These are phyloP conservation scores for Solanum microdontum DNA, from an alignment of 257 asterid species.

Conservation along the genomic window DNA sequence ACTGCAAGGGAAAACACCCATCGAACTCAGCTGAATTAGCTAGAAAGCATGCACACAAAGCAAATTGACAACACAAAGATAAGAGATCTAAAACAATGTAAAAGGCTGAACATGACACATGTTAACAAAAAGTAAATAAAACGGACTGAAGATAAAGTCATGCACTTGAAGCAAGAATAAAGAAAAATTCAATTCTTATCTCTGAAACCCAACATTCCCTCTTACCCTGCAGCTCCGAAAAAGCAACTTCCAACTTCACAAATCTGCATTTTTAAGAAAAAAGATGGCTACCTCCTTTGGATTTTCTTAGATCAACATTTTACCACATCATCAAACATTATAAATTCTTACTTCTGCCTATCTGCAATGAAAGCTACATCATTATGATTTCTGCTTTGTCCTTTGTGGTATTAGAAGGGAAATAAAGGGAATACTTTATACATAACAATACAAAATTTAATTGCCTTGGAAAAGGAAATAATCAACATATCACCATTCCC, in stretches of 20 bases:
- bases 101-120: not conserved
- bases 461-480: not conserved
- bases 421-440: not conserved
- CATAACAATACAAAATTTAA: not conserved
- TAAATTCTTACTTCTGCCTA: not conserved
- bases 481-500: not conserved
- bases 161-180: not conserved
- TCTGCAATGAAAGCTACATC: not conserved
- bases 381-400: not conserved
- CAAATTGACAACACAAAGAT: not conserved
- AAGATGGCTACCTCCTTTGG: not conserved
- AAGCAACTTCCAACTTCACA: not conserved
- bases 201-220: not conserved
- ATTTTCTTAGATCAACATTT: not conserved
- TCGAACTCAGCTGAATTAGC: not conserved
- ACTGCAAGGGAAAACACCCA: not conserved
- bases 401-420: not conserved
- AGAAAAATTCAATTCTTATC: not conserved
- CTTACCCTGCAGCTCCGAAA: not conserved
- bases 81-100: not conserved
- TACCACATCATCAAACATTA: not conserved
- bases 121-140: not conserved
- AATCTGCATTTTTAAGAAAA: not conserved
- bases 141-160: not conserved
- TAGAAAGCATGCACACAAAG: not conserved